Conservation (phyloP, 495 filamentous ascomycete genomes). For the Talaromyces adpressus region DNA sequence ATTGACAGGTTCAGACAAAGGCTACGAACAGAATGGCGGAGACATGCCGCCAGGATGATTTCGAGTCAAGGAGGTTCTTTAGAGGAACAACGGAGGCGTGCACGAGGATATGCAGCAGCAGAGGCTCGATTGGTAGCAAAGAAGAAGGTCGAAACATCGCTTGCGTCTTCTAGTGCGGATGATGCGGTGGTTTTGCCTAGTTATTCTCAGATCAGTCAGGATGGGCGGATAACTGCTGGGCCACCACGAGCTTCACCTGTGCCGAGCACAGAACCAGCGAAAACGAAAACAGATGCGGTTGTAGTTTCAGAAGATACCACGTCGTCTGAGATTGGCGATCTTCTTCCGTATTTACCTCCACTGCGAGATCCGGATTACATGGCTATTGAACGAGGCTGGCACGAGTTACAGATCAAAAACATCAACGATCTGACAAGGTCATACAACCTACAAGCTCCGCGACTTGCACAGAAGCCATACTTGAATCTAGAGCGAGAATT, state of each 20-base stretch:
- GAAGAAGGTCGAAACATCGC: constrained; percentile 39
- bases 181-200: constrained; percentile 3
- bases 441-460: constrained; percentile 92
- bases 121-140: constrained; percentile 49
- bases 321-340: constrained; percentile 6
- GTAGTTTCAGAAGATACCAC: neutral
- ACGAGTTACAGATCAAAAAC: constrained; percentile 66
- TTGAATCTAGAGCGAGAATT: constrained; percentile 80
- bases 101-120: constrained; percentile 64
- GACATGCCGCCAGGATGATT: constrained; percentile 76
- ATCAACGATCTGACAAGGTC: constrained; percentile 76
- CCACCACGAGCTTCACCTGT: constrained; percentile 9
- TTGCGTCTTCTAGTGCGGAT: constrained; percentile 11
- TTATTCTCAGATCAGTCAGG: constrained; percentile 17
- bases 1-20: constrained; percentile 63
- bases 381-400: constrained; percentile 65
- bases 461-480: constrained; percentile 90
- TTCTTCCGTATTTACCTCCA: constrained; percentile 32
- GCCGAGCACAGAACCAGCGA: constrained; percentile 5
- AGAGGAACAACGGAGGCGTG: constrained; percentile 66
- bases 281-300: constrained; percentile 8
- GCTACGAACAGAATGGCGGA: constrained; percentile 76
- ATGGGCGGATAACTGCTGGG: constrained; percentile 16
- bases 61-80: constrained; percentile 71
- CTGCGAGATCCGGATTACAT: constrained; percentile 46